Base-by-base conservation (phyloP, 2,329 filamentous ascomycete genomes). In the Blastomyces parvus region DNA sequence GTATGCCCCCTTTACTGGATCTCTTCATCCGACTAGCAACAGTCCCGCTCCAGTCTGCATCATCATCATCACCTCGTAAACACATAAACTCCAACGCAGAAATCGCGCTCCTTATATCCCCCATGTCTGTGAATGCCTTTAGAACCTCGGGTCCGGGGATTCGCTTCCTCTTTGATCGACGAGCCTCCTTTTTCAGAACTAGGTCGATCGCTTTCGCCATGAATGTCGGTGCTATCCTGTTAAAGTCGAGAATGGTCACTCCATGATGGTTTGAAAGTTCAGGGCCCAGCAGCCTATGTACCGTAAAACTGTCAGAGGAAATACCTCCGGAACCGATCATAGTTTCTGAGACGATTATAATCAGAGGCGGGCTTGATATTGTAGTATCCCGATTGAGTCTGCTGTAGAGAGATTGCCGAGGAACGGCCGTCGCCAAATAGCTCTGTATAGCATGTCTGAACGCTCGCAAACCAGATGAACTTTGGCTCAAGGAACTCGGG, bases 31-130 rank as follows among this genome's bases (percentile, higher is more conserved):
- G 93, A 0, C 84, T 83, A 0, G 84, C 81, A 27, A 94, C 81
- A 66, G 86, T 90, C 53, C 87, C 86, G 17, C 90, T 85, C 90
- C 90, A 89, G 71, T 87, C 86, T 13, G 85, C 83, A 52, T 85
- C 82, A n/a, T 85, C 82, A n/a, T 85, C 79, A 65, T 94, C 90
- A 19, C 88, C 88, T 72, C 90, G 88, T 48, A 97, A 75, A 71
- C 91, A 97, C 14, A 99, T 82, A 70, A 99, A 97, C 70, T 99
- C 91, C 5, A 99, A 82, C 0, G 91, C 89, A 1, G 91, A 92
- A 36, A 96, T 84, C n/a, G 94, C 94, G 74, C 88, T 97, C 65
- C 94, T 86, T 60, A 99, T 88, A 70, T 99, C 94, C 2, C 94
- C 94, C 68, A 91, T 88, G 67, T 96, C 91, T 0, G 91, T 88